A percentile compares a stretch with the other conserved stretches of the same genome.
phyloP scores from a whole-genome alignment of 768 basidiomycete species.

The Leccinellum albellum region DNA sequence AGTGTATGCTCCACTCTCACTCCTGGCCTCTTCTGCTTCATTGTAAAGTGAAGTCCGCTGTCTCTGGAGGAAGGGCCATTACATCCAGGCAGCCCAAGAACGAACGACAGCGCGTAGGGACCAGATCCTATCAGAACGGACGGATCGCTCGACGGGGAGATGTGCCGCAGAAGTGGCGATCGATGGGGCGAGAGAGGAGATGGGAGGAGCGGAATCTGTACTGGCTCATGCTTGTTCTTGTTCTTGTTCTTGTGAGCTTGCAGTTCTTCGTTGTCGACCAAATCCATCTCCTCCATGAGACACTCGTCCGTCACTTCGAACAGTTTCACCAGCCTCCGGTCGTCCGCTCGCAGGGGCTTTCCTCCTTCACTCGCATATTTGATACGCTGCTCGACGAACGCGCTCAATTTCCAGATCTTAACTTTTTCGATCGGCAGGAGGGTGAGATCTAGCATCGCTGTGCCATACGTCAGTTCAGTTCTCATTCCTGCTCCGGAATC shows the following conservation, averaged over 20 bases:
- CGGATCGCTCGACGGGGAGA: conserved; percentile 17
- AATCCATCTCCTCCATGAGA: conserved; percentile 9
- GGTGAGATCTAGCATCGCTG: conserved; percentile 72
- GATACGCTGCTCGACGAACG: conserved; percentile 61
- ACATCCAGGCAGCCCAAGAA: conserved; percentile 20
- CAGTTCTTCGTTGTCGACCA: background rate
- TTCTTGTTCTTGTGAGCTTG: conserved; percentile 14
- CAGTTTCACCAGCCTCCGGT: conserved; percentile 8
- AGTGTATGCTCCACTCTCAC: conserved; percentile 73
- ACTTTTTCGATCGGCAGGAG: conserved; percentile 85
- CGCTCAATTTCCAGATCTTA: conserved; percentile 71
- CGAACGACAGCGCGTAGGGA: conserved; percentile 19
- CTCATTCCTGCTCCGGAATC: conserved; percentile 5
- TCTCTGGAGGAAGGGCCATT: background rate
- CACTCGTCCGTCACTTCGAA: conserved; percentile 20
- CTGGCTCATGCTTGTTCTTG: background rate
- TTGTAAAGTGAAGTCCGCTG: conserved; percentile 65
- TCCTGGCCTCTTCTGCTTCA: conserved; percentile 61
- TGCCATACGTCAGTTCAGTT: conserved; percentile 37
- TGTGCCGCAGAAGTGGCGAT: conserved; percentile 21
- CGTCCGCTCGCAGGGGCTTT: background rate
- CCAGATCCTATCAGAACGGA: conserved; percentile 24
- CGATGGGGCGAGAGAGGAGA: conserved; percentile 29
- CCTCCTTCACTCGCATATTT: conserved; percentile 6
- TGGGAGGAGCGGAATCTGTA: conserved; percentile 24